phyloP scores from a whole-genome alignment of 2,329 filamentous ascomycete genomes.

The Colletotrichum sp. region DNA sequence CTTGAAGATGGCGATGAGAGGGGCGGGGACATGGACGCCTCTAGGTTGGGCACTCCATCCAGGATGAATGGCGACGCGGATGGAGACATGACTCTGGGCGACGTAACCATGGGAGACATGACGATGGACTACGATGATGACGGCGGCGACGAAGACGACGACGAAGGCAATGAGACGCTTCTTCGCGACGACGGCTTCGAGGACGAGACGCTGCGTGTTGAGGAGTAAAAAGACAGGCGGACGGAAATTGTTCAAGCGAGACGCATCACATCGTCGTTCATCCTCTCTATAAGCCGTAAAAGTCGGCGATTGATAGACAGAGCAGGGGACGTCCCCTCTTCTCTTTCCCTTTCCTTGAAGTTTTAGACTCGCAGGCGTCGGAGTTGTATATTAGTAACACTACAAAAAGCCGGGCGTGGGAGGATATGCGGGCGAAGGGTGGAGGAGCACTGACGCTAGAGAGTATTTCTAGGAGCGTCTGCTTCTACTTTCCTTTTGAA shows the following conservation, averaged over 20 bases:
- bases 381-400: constrained; percentile 15
- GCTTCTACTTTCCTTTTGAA: neutral
- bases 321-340: neutral
- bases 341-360: neutral
- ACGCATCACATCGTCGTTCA: neutral
- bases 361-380: constrained; percentile 8
- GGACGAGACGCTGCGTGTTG: constrained; percentile 28
- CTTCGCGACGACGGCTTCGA: constrained; percentile 42
- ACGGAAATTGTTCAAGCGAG: neutral
- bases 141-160: constrained; percentile 24
- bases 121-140: constrained; percentile 58
- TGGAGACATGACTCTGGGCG: constrained; percentile 42
- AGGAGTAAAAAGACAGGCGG: neutral
- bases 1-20: constrained; percentile 18
- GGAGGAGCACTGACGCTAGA: neutral
- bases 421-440: neutral
- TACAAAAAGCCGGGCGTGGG: neutral
- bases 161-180: constrained; percentile 3
- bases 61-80: constrained; percentile 39
- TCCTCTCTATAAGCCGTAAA: neutral
- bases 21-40: constrained; percentile 30
- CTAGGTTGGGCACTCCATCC: neutral
- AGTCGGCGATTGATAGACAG: neutral
- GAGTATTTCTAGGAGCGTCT: neutral
- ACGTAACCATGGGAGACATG: constrained; percentile 42